Conservation (phyloP, 208 protist genomes). For the Herpetomonas tarakana region DNA sequence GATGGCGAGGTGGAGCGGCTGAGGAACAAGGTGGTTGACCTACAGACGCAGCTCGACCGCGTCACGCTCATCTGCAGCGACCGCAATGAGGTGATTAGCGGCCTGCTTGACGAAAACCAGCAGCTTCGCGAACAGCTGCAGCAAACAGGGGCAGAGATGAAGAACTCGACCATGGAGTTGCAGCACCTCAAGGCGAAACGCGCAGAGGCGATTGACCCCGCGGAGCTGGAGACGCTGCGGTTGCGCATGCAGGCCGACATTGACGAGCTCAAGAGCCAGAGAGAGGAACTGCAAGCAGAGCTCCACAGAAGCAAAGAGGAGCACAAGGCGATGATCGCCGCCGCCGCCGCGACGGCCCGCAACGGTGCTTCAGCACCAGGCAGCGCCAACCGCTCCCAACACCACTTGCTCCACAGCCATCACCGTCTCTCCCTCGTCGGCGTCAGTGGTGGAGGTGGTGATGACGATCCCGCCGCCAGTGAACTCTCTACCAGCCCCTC, state of each 20-base stretch:
- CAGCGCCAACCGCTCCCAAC: too few species aligned
- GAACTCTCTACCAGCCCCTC: neutral
- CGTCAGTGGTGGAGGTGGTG: neutral
- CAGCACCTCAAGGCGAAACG: conserved; percentile 34
- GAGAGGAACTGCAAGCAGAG: conserved; percentile 43
- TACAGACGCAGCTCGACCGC: conserved; percentile 75
- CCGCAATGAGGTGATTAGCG: conserved; percentile 53
- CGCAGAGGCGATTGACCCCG: conserved; percentile 49
- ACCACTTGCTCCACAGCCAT: neutral
- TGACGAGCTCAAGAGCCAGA: conserved; percentile 56
- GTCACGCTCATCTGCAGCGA: conserved; percentile 47
- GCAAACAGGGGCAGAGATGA: conserved; percentile 31
- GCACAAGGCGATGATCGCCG: conserved; percentile 13
- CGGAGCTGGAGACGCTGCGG: conserved; percentile 69
- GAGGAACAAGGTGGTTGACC: conserved; percentile 58
- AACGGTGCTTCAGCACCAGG: too few species aligned
- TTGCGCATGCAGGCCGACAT: conserved; percentile 76
- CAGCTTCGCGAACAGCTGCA: conserved; percentile 37
- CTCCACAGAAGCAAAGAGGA: conserved; percentile 35
- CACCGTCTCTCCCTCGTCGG: neutral
- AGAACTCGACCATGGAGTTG: conserved; percentile 40
- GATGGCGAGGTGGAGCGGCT: conserved; percentile 58
- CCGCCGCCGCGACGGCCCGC: conserved; percentile 8
- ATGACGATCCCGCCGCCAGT: too few species aligned
- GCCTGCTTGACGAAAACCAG: conserved; percentile 34